Percentiles rank a stretch among this genome's conserved stretches.
These are phyloP conservation scores for Cladosporium cucumerinum DNA, from an alignment of 2,329 filamentous ascomycete genomes.

Conservation along the genomic window DNA sequence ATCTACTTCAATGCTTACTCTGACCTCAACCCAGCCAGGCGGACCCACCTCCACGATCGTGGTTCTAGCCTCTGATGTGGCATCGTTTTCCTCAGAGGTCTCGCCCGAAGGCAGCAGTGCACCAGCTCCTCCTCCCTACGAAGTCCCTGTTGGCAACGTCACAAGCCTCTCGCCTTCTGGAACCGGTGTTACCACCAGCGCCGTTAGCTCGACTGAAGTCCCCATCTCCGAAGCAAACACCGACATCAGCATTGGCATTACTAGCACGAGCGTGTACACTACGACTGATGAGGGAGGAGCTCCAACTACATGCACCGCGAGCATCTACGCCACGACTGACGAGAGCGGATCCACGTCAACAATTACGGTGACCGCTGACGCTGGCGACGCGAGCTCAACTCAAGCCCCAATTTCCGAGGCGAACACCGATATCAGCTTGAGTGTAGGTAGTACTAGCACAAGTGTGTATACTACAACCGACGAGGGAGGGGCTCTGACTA, in stretches of 20 bases:
- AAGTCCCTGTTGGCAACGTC: not conserved
- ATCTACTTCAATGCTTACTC: not conserved
- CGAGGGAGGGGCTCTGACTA: not conserved
- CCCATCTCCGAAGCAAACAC: not conserved
- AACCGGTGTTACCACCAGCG: not conserved
- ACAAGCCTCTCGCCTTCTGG: not conserved
- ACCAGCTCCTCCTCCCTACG: not conserved
- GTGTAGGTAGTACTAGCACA: not conserved
- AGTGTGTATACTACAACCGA: not conserved
- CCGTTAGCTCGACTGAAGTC: not conserved
- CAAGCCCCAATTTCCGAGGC: not conserved
- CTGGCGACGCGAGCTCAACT: not conserved
- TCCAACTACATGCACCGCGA: not conserved
- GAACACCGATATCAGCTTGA: not conserved
- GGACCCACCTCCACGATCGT: not conserved
- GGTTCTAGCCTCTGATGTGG: not conserved
- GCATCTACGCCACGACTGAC: not conserved
- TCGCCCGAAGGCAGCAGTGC: not conserved
- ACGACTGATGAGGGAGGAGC: not conserved
- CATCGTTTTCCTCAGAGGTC: not conserved
- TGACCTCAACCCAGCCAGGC: not conserved
- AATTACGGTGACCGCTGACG: not conserved
- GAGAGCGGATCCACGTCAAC: not conserved
- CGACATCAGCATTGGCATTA: not conserved
- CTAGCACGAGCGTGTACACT: not conserved